Conservation (phyloP, 495 filamentous ascomycete species). For the Viridothelium virens region DNA sequence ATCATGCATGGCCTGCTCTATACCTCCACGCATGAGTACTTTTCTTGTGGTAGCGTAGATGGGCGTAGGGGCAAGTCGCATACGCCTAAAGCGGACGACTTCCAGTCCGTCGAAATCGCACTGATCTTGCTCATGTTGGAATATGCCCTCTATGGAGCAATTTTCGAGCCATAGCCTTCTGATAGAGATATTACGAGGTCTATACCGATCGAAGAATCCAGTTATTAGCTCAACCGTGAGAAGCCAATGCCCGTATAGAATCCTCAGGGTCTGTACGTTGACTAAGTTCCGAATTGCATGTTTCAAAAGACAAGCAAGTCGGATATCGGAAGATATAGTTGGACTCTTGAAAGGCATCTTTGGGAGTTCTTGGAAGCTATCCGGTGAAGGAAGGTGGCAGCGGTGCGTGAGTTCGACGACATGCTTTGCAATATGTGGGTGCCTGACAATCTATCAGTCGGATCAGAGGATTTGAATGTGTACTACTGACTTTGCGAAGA, state of each 20-base stretch:
- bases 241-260: conserved; percentile 29
- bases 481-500: conserved; percentile 26
- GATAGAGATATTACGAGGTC: conserved; percentile 21
- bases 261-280: conserved; percentile 30
- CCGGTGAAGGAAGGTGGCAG: conserved; percentile 32
- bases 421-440: conserved; percentile 25
- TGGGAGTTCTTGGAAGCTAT: conserved; percentile 32
- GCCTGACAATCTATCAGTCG: conserved; percentile 16
- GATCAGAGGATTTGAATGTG: not conserved
- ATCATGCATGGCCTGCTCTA: conserved; percentile 11
- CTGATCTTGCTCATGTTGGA: not conserved
- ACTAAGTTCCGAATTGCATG: conserved; percentile 28
- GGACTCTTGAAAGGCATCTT: conserved; percentile 23
- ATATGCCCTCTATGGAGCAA: conserved; percentile 24
- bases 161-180: conserved; percentile 35
- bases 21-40: conserved; percentile 3
- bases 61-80: conserved; percentile 14
- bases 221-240: conserved; percentile 27
- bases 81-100: conserved; percentile 29
- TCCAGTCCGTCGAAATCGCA: conserved; percentile 23
- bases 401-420: conserved; percentile 29
- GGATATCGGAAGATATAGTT: conserved; percentile 26
- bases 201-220: conserved; percentile 26
- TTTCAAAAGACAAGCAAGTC: conserved; percentile 23
- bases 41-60: not conserved